Evolutionary conservation across 139 green algal species (phyloP).

Genomic region (Marvania coccoides): DNA sequence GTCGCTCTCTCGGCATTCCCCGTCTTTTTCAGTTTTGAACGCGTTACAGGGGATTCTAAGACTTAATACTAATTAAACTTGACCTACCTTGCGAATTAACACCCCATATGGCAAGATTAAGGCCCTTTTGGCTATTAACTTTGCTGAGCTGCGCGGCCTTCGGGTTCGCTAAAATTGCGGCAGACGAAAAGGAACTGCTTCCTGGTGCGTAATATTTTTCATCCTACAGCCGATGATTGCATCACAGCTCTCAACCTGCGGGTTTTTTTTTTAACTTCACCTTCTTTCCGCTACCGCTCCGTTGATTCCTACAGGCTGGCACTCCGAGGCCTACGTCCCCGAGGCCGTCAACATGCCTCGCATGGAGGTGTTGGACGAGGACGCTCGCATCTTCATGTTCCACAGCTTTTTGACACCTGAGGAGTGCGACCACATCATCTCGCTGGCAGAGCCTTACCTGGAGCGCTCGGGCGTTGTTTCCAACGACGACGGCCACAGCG

Average conservation of each 20-base stretch:
- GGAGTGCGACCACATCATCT: conserved; percentile 27
- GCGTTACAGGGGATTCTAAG: no score
- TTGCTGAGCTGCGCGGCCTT: not conserved
- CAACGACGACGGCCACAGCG: conserved; percentile 14
- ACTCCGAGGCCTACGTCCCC: not conserved
- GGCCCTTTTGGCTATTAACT: not conserved
- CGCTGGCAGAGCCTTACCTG: conserved; percentile 14
- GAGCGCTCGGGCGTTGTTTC: conserved; percentile 31
- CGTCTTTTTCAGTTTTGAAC: no score
- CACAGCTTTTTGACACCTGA: conserved; percentile 22
- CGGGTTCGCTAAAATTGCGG: not conserved
- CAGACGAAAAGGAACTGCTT: not conserved
- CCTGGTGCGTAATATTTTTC: not conserved
- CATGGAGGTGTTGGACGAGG: conserved; percentile 12
- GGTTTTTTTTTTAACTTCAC: not conserved
- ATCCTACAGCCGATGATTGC: not conserved
- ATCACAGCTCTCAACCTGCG: not conserved
- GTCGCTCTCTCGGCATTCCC: no score
- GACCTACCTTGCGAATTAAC: no score
- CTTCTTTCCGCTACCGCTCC: not conserved
- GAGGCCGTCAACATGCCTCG: not conserved
- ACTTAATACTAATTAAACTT: no score
- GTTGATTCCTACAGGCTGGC: not conserved
- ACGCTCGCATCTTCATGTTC: conserved; percentile 30
- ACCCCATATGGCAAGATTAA: no score